Evolutionary conservation across 2,329 filamentous ascomycete genomes (phyloP).

Genomic region (Pestalotiopsis fici): DNA sequence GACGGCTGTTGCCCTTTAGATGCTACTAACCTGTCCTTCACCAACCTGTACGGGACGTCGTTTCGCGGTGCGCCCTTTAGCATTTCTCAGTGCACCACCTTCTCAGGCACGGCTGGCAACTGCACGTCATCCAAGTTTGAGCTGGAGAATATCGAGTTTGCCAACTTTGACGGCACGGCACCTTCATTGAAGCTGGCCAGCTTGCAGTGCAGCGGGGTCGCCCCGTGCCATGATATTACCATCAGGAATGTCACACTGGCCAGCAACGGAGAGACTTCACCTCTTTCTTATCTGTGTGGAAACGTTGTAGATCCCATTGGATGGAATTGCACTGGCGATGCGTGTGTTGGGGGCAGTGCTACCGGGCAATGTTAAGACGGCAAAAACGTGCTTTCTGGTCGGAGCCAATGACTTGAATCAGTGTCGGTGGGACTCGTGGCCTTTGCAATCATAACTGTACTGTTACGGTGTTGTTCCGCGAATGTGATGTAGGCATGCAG

Average conservation of each 20-base stretch:
- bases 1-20: not conserved
- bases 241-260: conserved; percentile 1
- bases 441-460: too few relatives aligned
- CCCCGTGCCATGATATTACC: not conserved
- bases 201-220: conserved; percentile 13
- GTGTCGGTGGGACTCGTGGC: not conserved
- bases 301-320: not conserved
- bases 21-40: conserved; percentile 21
- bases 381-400: not conserved
- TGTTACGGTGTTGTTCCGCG: too few relatives aligned
- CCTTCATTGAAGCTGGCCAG: conserved; percentile 4
- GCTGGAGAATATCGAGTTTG: conserved; percentile 16
- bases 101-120: conserved; percentile 15
- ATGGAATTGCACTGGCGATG: not conserved
- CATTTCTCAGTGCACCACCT: conserved; percentile 22
- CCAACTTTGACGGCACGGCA: conserved; percentile 16
- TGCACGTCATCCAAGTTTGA: conserved; percentile 22
- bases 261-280: not conserved
- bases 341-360: not conserved
- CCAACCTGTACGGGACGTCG: conserved; percentile 19
- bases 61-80: conserved; percentile 13
- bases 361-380: not conserved
- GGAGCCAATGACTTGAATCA: not conserved
- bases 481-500: too few relatives aligned
- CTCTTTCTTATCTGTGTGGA: not conserved